A percentile compares a stretch with the other conserved stretches of the same genome.
phyloP scores from a whole-genome alignment of 164 flowering plant species.

The Magnolia changhungtana region DNA sequence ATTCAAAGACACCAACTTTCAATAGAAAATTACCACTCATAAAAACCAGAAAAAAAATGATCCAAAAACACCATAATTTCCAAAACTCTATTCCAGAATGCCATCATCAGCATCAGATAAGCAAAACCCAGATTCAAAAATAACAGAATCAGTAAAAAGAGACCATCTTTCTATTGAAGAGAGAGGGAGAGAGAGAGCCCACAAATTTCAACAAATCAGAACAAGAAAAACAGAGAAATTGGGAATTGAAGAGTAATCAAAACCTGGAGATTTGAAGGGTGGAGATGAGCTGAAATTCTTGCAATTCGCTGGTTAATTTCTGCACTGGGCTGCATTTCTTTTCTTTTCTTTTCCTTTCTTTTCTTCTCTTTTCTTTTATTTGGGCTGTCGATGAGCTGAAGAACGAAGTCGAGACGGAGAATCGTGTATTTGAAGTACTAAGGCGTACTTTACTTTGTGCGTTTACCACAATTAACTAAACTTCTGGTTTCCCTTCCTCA shows the following conservation, averaged over 20 bases:
- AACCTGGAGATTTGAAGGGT: slow-evolving; percentile 61
- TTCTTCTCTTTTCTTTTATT: neutral
- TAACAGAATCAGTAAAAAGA: neutral
- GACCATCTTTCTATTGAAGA: neutral
- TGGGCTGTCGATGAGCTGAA: no score
- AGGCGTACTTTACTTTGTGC: no score
- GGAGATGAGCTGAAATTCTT: slow-evolving; percentile 74
- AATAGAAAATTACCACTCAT: no score
- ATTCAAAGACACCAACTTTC: no score
- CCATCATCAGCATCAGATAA: neutral
- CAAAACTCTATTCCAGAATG: neutral
- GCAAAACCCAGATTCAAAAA: neutral
- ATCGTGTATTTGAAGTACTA: no score
- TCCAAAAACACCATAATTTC: no score
- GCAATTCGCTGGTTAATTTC: slow-evolving; percentile 71
- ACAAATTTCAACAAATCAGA: slow-evolving; percentile 5
- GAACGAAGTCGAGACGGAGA: slow-evolving; percentile 2
- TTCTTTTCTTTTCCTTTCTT: slow-evolving; percentile 8
- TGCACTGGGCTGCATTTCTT: slow-evolving; percentile 36
- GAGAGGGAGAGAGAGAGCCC: neutral
- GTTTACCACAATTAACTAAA: no score
- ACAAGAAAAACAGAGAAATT: neutral
- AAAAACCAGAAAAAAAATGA: no score
- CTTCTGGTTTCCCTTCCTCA: no score
- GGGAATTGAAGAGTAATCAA: neutral